Evolutionary conservation across 2,329 filamentous ascomycete genomes (phyloP), one percentile per base, ranked within the genome.

Genomic region (Colletotrichum sp.): DNA sequence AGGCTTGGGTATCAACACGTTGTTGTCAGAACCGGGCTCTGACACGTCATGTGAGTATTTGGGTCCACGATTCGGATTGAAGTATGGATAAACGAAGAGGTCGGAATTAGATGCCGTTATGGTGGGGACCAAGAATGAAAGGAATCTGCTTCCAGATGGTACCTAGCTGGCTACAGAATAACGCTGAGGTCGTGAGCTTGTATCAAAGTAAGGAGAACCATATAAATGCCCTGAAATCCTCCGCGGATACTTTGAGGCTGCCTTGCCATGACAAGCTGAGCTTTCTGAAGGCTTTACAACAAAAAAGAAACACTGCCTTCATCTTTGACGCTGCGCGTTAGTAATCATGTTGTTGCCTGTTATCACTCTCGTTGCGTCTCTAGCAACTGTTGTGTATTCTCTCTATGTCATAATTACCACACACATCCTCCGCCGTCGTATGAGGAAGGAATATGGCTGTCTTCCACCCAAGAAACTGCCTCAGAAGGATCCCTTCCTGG

Each of bases 401-500:
- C 64, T 72, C 5, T 68, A 72, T 48, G 24, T 68, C n/a, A 72
- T 72, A 6, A 22, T 72, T n/a, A 36, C 52, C 3, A 72, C 71
- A 24, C 64, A 72, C 15, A 39, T 72, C 28, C 71, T 72, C 28
- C 71, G 64, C 18, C 71, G 22, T 22, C 71, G 71, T 18, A 72
- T 72, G 71, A 68, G 39, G 13, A 72, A 48, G 22, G 55, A 72
- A 32, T 68, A 72, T 62, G 71, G 71, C 36, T 62, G 52, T 22
- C 71, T 72, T 12, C 71, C 71, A 8, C 64, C 71, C 8, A 72
- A 72, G 16, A 62, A 48, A 15, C 36, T 72, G 22, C 71, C 71
- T 6, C 71, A 72, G n/a, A 72, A 63, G 36, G 71, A 72, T 28
- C 64, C 71, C 3, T 13, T 72, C 8, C 22, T 72, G 15, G 64